Evolutionary conservation across 768 basidiomycete genomes (phyloP).

Genomic region (Boletus subcaerulescens): DNA sequence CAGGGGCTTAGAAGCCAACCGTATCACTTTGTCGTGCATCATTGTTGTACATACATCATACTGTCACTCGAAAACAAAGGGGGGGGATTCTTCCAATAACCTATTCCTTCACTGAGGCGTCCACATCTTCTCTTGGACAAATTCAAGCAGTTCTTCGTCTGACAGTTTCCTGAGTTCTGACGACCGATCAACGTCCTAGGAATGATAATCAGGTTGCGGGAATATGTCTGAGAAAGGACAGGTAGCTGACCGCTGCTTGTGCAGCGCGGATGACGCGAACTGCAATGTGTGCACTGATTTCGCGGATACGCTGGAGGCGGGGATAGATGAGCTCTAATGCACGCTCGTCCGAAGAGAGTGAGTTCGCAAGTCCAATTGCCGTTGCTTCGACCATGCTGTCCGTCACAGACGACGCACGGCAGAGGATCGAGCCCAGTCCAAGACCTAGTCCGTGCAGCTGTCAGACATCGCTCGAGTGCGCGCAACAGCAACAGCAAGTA

Average conservation of each 20-base stretch:
- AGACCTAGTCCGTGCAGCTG: slow-evolving; percentile 11
- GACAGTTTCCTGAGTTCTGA: slow-evolving; percentile 51
- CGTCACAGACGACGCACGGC: slow-evolving; percentile 65
- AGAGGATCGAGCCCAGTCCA: slow-evolving; percentile 76
- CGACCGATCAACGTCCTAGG: slow-evolving; percentile 53
- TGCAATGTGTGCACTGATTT: slow-evolving; percentile 78
- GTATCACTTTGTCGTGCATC: neutral
- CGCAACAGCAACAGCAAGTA: neutral
- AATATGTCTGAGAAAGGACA: slow-evolving; percentile 15
- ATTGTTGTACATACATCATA: slow-evolving; percentile 6
- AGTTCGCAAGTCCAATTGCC: slow-evolving; percentile 73
- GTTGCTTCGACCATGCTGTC: slow-evolving; percentile 89
- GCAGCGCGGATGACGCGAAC: slow-evolving; percentile 74
- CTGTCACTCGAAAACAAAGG: neutral
- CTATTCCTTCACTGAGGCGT: slow-evolving; percentile 39
- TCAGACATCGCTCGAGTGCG: neutral
- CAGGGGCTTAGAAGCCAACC: slow-evolving; percentile 31
- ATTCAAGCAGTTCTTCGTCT: slow-evolving; percentile 52
- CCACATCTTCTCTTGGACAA: slow-evolving; percentile 72
- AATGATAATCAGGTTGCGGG: slow-evolving; percentile 5
- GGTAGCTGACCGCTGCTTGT: slow-evolving; percentile 60
- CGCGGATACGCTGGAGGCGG: slow-evolving; percentile 76
- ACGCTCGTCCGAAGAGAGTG: slow-evolving; percentile 69
- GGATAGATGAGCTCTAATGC: slow-evolving; percentile 75
- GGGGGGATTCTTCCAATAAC: neutral